Conservation (phyloP, 2,329 filamentous ascomycete species). For the Fusarium xylarioides region DNA sequence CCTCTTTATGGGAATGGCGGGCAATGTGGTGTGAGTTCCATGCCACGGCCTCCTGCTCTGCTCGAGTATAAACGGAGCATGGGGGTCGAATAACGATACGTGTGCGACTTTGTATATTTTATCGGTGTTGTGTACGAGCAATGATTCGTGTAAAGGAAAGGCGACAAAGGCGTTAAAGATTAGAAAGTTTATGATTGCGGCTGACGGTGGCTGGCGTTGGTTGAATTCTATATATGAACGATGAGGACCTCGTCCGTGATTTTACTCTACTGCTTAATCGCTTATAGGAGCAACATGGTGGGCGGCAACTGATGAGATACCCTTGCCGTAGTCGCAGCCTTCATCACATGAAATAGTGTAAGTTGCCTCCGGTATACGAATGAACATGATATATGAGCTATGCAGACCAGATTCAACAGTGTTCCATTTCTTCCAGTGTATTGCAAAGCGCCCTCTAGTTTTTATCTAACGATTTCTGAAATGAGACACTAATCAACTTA, state of each 20-base stretch:
- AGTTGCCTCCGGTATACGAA: slow-evolving; percentile 14
- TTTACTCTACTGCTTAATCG: slow-evolving; percentile 20
- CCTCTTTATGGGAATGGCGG: slow-evolving; percentile 93
- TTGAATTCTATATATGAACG: slow-evolving; percentile 11
- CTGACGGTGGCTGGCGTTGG: slow-evolving; percentile 14
- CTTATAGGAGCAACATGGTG: slow-evolving; percentile 6
- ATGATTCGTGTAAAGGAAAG: slow-evolving; percentile 22
- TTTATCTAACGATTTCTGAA: neutral
- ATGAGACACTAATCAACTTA: neutral
- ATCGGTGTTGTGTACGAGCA: neutral
- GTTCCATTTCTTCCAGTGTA: neutral
- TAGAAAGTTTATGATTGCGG: neutral
- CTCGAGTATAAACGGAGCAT: slow-evolving; percentile 6
- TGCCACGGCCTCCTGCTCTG: neutral
- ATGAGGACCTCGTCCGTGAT: slow-evolving; percentile 4
- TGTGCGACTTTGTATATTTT: slow-evolving; percentile 27
- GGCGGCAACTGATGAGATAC: slow-evolving; percentile 30
- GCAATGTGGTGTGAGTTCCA: slow-evolving; percentile 68
- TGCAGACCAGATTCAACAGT: neutral
- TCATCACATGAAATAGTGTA: slow-evolving; percentile 14
- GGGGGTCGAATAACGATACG: slow-evolving; percentile 10
- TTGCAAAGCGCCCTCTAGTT: slow-evolving; percentile 2
- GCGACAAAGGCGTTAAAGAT: slow-evolving; percentile 34
- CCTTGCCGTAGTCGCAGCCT: slow-evolving; percentile 23
- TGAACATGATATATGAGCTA: slow-evolving; percentile 23